Conservation (phyloP, 2,329 filamentous ascomycete genomes). For the Teratosphaeria zuluensis region DNA sequence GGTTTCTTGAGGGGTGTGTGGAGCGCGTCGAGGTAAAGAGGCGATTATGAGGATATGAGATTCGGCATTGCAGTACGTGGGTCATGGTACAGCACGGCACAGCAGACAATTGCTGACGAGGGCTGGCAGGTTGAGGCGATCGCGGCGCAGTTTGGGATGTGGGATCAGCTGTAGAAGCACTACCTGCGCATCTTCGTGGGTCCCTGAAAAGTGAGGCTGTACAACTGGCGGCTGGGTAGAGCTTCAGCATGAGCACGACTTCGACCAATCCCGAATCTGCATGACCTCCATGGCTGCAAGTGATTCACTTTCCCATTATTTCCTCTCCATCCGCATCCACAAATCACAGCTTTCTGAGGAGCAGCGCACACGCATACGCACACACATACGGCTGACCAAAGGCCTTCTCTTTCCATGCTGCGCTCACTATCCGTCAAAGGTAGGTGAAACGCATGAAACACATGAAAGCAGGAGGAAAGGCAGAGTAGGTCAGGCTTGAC, state of each 20-base stretch:
- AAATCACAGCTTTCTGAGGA: neutral
- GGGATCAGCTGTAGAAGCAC: neutral
- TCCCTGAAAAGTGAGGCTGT: neutral
- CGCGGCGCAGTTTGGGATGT: neutral
- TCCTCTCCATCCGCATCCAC: neutral
- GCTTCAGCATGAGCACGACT: neutral
- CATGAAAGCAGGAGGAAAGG: conserved; percentile 26
- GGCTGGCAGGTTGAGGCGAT: neutral
- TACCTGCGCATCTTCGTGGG: neutral
- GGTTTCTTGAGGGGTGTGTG: conserved; percentile 96
- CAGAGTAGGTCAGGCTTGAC: conserved; percentile 19
- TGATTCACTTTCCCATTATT: conserved; percentile 1
- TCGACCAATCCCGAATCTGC: neutral
- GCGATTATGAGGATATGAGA: conserved; percentile 4
- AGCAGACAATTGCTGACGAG: neutral
- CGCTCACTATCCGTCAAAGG: conserved; percentile 8
- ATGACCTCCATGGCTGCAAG: neutral
- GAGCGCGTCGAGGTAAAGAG: conserved; percentile 55
- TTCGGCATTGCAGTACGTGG: neutral
- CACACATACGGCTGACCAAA: conserved; percentile 13
- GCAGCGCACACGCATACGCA: neutral
- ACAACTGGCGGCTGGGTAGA: neutral
- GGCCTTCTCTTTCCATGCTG: conserved; percentile 22
- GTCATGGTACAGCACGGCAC: neutral
- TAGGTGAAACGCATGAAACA: conserved; percentile 4